phyloP scores from a whole-genome alignment of 768 basidiomycete species.

The Mycena capillaripes region DNA sequence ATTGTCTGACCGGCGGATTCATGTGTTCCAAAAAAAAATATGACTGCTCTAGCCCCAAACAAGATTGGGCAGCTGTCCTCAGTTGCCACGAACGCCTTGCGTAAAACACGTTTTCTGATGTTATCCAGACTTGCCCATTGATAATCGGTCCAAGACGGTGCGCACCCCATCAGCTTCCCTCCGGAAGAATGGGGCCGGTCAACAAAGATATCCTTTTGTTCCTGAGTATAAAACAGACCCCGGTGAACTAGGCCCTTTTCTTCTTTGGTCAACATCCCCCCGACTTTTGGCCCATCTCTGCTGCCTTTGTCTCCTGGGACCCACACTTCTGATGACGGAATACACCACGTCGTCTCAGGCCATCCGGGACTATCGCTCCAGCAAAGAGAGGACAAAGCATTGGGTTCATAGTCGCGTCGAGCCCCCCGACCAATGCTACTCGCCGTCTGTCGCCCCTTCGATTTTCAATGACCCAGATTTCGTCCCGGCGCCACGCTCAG shows the following conservation, averaged over 20 bases:
- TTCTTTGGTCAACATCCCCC: slow-evolving; percentile 36
- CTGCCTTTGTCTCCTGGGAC: slow-evolving; percentile 33
- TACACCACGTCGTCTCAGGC: slow-evolving; percentile 63
- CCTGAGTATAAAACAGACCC: slow-evolving; percentile 31
- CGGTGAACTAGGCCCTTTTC: slow-evolving; percentile 34
- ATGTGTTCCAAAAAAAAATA: slow-evolving; percentile 9
- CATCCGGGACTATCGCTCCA: slow-evolving; percentile 67
- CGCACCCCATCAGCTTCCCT: slow-evolving; percentile 20
- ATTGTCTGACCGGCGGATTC: background rate
- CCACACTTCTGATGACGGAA: slow-evolving; percentile 34
- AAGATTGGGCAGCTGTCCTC: slow-evolving; percentile 28
- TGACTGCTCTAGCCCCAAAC: slow-evolving; percentile 14
- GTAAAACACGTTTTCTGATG: slow-evolving; percentile 36
- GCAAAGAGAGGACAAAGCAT: slow-evolving; percentile 72
- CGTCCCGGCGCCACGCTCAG: slow-evolving; percentile 59
- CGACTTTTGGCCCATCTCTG: slow-evolving; percentile 6
- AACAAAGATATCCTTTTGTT: slow-evolving; percentile 33
- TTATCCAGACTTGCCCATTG: slow-evolving; percentile 16
- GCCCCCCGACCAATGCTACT: slow-evolving; percentile 56
- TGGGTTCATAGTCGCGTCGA: slow-evolving; percentile 70
- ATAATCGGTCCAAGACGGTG: slow-evolving; percentile 30
- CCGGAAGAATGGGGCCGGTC: slow-evolving; percentile 30
- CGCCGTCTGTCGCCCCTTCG: slow-evolving; percentile 72
- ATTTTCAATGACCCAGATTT: slow-evolving; percentile 56
- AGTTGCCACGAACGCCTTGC: slow-evolving; percentile 34